A percentile compares a stretch with the other conserved stretches of the same genome.
These are phyloP conservation scores for Blastomyces gilchristii DNA, from an alignment of 2,329 filamentous ascomycete species.

Conservation along the genomic window DNA sequence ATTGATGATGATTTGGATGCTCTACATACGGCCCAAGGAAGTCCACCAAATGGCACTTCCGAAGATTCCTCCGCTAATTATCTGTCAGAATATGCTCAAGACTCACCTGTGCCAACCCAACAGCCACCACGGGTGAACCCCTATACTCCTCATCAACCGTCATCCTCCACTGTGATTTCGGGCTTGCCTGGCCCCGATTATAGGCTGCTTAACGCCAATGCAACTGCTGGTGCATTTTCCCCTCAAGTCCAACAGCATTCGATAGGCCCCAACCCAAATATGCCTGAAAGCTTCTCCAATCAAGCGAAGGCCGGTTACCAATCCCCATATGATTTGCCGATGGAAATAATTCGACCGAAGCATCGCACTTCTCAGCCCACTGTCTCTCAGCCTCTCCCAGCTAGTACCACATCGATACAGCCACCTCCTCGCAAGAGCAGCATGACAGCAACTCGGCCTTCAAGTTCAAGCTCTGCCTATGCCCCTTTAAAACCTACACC, in stretches of 20 bases:
- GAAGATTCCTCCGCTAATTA: background rate
- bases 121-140: slow-evolving; percentile 24
- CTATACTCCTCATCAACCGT: slow-evolving; percentile 43
- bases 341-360: slow-evolving; percentile 60
- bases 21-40: background rate
- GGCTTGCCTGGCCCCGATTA: slow-evolving; percentile 22
- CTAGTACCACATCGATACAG: slow-evolving; percentile 38
- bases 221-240: background rate
- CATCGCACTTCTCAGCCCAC: slow-evolving; percentile 29
- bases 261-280: slow-evolving; percentile 20
- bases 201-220: background rate
- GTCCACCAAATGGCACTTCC: slow-evolving; percentile 46
- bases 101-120: background rate
- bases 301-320: slow-evolving; percentile 86
- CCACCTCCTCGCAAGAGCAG: slow-evolving; percentile 55
- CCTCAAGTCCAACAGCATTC: background rate
- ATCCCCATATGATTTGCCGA: slow-evolving; percentile 89
- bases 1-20: slow-evolving; percentile 59
- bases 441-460: slow-evolving; percentile 35
- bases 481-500: slow-evolving; percentile 3
- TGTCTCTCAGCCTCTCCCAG: slow-evolving; percentile 27
- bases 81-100: background rate
- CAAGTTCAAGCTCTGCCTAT: slow-evolving; percentile 10
- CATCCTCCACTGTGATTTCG: slow-evolving; percentile 39
- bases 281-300: slow-evolving; percentile 75